Evolutionary conservation across 2,329 filamentous ascomycete species (phyloP).

Genomic region (Aspergillus vadensis): DNA sequence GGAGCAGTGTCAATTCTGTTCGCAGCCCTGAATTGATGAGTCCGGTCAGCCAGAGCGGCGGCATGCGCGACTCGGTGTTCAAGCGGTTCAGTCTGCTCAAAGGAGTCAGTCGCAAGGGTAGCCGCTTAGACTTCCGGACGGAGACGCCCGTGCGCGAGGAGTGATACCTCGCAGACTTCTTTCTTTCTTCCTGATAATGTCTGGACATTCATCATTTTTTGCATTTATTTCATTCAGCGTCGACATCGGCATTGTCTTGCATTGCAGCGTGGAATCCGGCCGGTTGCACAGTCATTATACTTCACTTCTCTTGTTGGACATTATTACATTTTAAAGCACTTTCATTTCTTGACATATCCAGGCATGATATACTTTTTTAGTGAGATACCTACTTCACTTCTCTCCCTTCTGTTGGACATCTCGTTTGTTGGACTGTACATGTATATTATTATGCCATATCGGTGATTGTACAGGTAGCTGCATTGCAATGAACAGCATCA

Average conservation of each 20-base stretch:
- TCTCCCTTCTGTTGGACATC: neutral
- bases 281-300: conserved; percentile 12
- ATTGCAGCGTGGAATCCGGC: conserved; percentile 20
- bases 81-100: conserved; percentile 79
- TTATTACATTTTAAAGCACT: conserved; percentile 9
- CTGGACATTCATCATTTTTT: conserved; percentile 27
- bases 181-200: conserved; percentile 26
- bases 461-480: neutral
- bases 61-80: conserved; percentile 64
- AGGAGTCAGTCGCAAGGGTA: conserved; percentile 66
- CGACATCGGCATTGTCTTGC: conserved; percentile 14
- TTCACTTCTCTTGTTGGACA: conserved; percentile 8
- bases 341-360: conserved; percentile 12
- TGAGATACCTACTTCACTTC: conserved; percentile 7
- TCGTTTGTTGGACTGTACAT: neutral
- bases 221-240: conserved; percentile 9
- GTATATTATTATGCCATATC: neutral
- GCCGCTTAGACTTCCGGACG: conserved; percentile 54
- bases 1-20: conserved; percentile 26
- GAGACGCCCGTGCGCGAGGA: conserved; percentile 39
- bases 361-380: conserved; percentile 7
- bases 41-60: conserved; percentile 36
- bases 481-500: too few relatives aligned
- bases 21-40: conserved; percentile 23
- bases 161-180: conserved; percentile 27